Percentiles rank a stretch among this genome's conserved stretches.
phyloP scores from a whole-genome alignment of 495 filamentous ascomycete species.

The Aspergillus nanangensis region DNA sequence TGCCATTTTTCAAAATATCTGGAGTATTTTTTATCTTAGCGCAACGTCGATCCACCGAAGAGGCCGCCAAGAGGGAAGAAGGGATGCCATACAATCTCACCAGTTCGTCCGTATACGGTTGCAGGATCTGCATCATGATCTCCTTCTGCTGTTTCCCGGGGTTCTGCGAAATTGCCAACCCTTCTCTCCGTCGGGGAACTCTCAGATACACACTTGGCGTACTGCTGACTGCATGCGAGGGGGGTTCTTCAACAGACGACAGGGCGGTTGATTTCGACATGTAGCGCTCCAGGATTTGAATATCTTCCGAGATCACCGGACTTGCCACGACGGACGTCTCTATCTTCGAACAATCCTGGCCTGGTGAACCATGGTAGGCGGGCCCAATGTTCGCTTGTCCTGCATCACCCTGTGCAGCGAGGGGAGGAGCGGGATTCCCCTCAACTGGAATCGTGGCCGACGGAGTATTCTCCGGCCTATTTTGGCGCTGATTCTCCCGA shows the following conservation, averaged over 20 bases:
- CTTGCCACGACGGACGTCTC: conserved; percentile 17
- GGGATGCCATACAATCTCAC: conserved; percentile 18
- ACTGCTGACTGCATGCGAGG: not conserved
- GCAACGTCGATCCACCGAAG: not conserved
- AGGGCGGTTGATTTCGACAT: conserved; percentile 15
- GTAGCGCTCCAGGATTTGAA: conserved; percentile 21
- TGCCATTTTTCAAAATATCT: conserved; percentile 33
- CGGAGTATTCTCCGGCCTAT: not conserved
- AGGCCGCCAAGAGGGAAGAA: not conserved
- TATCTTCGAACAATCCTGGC: conserved; percentile 1
- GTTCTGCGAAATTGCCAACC: conserved; percentile 29
- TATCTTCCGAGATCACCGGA: conserved; percentile 25
- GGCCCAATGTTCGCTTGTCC: conserved; percentile 2
- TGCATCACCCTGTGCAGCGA: conserved; percentile 6
- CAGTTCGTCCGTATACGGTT: conserved; percentile 23
- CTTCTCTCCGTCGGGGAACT: conserved; percentile 18
- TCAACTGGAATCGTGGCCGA: not conserved
- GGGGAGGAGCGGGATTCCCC: not conserved
- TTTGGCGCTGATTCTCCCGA: conserved; percentile 1
- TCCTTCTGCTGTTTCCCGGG: conserved; percentile 10
- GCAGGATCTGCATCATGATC: conserved; percentile 18
- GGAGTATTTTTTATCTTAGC: not conserved
- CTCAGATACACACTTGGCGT: conserved; percentile 18
- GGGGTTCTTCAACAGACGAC: not conserved
- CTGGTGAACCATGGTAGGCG: conserved; percentile 10